Percentiles rank a stretch among this genome's conserved stretches.
phyloP scores from a whole-genome alignment of 805 yeast species.

The Saturnispora quitensis region DNA sequence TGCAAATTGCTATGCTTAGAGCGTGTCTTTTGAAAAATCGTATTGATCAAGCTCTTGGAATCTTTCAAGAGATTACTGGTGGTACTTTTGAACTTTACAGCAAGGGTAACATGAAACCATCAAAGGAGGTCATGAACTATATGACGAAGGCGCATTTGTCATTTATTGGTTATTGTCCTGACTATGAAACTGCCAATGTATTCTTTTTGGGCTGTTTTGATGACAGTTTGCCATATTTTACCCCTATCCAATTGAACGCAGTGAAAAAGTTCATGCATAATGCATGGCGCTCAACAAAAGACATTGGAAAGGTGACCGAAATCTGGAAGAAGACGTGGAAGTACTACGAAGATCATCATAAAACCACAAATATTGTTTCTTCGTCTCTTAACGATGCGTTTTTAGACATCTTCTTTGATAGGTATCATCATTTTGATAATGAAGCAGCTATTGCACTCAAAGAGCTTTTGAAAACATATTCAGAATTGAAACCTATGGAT shows the following conservation, averaged over 20 bases:
- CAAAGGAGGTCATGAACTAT: conserved; percentile 35
- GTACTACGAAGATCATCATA: conserved; percentile 39
- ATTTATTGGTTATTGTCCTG: conserved; percentile 69
- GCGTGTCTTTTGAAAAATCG: conserved; percentile 58
- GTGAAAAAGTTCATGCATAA: conserved; percentile 56
- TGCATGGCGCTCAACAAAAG: conserved; percentile 44
- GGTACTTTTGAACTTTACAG: conserved; percentile 30
- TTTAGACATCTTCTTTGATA: conserved; percentile 60
- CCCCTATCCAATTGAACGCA: conserved; percentile 62
- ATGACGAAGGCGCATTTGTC: conserved; percentile 67
- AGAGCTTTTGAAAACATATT: conserved; percentile 45
- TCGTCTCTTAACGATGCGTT: conserved; percentile 63
- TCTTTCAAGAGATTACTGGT: conserved; percentile 51
- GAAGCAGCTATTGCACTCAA: conserved; percentile 51
- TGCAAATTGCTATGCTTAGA: conserved; percentile 63
- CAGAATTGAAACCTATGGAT: conserved; percentile 51
- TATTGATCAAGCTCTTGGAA: conserved; percentile 50
- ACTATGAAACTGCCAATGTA: conserved; percentile 57
- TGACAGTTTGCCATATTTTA: conserved; percentile 60
- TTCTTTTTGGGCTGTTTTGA: conserved; percentile 66
- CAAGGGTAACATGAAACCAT: conserved; percentile 15
- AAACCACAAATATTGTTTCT: conserved; percentile 56
- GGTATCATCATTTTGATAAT: conserved; percentile 39
- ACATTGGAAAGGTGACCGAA: conserved; percentile 46
- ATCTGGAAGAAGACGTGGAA: conserved; percentile 55